These are phyloP conservation scores for Boletus mariae DNA, from an alignment of 1,284 basidiomycete genomes.

Conservation along the genomic window DNA sequence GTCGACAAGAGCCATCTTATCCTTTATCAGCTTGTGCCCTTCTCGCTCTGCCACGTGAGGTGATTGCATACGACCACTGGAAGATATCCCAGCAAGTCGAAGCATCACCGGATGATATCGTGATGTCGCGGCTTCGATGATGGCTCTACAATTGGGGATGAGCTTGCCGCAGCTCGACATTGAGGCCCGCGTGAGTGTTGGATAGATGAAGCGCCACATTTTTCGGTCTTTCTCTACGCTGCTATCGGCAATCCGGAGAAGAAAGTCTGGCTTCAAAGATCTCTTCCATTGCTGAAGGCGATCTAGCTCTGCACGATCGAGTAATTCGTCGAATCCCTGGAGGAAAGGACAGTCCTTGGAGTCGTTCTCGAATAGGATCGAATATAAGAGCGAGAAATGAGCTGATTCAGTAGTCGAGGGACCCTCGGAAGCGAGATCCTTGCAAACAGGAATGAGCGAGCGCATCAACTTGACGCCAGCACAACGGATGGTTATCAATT, in stretches of 20 bases:
- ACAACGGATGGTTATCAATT: constrained; percentile 45
- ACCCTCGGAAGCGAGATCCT: constrained; percentile 39
- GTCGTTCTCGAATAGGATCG: constrained; percentile 38
- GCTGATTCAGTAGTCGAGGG: constrained; percentile 24
- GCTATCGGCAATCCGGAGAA: constrained; percentile 67
- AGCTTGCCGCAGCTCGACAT: constrained; percentile 46
- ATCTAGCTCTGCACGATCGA: constrained; percentile 55
- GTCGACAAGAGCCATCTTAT: constrained; percentile 65
- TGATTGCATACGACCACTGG: constrained; percentile 38
- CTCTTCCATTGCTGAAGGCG: constrained; percentile 64
- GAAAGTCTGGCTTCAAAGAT: constrained; percentile 47
- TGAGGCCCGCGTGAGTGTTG: constrained; percentile 55
- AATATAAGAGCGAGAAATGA: constrained; percentile 37
- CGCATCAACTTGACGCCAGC: constrained; percentile 62
- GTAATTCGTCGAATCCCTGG: constrained; percentile 61
- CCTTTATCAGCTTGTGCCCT: constrained; percentile 50
- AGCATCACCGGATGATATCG: constrained; percentile 68
- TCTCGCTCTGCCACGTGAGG: constrained; percentile 48
- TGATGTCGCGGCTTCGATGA: constrained; percentile 59
- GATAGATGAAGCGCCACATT: constrained; percentile 71
- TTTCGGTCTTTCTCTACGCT: constrained; percentile 57
- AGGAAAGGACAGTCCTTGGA: constrained; percentile 41
- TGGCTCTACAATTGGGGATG: constrained; percentile 54
- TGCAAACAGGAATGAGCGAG: constrained; percentile 42
- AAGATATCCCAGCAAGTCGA: constrained; percentile 62